Conservation (phyloP, 2,329 filamentous ascomycete species). For the Fusarium sp. region DNA sequence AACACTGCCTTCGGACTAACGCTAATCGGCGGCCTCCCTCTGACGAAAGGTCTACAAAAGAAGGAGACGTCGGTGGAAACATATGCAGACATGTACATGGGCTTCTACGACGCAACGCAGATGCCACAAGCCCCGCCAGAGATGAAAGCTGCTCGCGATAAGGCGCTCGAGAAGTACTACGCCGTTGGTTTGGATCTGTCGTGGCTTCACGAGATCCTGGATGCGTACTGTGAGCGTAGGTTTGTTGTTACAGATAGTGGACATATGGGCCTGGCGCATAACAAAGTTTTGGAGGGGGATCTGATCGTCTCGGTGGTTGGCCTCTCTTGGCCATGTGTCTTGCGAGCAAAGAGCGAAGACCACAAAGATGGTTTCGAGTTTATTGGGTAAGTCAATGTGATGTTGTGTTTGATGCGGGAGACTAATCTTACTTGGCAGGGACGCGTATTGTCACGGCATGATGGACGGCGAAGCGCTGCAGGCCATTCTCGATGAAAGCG, state of each 20-base stretch:
- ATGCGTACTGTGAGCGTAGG: slow-evolving; percentile 33
- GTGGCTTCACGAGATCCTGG: slow-evolving; percentile 14
- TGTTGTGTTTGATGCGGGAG: neutral
- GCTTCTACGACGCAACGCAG: slow-evolving; percentile 13
- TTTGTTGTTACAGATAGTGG: slow-evolving; percentile 33
- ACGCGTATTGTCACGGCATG: slow-evolving; percentile 40
- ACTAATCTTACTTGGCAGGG: slow-evolving; percentile 20
- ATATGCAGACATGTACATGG: slow-evolving; percentile 29
- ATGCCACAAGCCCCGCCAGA: slow-evolving; percentile 17
- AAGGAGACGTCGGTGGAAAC: slow-evolving; percentile 8
- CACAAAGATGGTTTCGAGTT: slow-evolving; percentile 30
- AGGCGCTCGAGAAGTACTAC: neutral
- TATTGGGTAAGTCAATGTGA: slow-evolving; percentile 35
- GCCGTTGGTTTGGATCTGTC: slow-evolving; percentile 16
- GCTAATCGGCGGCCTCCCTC: slow-evolving; percentile 20
- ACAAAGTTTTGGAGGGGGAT: slow-evolving; percentile 28
- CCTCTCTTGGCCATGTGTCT: slow-evolving; percentile 24
- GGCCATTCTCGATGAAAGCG: slow-evolving; percentile 1
- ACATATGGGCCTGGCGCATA: slow-evolving; percentile 40
- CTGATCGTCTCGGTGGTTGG: slow-evolving; percentile 30
- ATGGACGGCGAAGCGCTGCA: slow-evolving; percentile 35
- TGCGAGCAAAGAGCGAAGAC: slow-evolving; percentile 17
- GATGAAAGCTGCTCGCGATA: neutral
- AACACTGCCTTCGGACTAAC: slow-evolving; percentile 31
- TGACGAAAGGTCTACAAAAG: neutral